phyloP scores from a whole-genome alignment of 2,329 filamentous ascomycete genomes.

The Aspergillus spinulosporus region DNA sequence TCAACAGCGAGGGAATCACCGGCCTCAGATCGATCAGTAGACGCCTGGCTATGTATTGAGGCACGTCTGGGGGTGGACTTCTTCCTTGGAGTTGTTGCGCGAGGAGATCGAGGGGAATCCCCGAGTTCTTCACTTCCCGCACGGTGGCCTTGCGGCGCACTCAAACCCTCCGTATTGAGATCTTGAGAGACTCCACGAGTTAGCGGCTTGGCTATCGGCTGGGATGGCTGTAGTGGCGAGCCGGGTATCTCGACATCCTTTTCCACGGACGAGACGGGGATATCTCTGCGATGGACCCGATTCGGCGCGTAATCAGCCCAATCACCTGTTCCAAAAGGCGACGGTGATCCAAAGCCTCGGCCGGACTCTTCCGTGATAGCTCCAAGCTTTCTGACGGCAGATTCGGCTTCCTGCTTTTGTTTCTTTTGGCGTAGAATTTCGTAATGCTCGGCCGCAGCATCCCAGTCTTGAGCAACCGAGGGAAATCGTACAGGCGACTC shows the following conservation, averaged over 20 bases:
- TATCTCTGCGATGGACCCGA: slow-evolving; percentile 19
- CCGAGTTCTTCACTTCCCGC: slow-evolving; percentile 32
- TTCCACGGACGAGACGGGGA: slow-evolving; percentile 32
- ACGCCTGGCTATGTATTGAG: slow-evolving; percentile 7
- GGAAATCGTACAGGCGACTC: slow-evolving; percentile 31
- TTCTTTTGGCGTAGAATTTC: slow-evolving; percentile 20
- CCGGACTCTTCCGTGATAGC: slow-evolving; percentile 23
- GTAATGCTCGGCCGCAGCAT: slow-evolving; percentile 25
- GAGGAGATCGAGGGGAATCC: slow-evolving; percentile 22
- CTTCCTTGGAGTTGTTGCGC: slow-evolving; percentile 4
- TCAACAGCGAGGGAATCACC: neutral
- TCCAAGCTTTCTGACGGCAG: slow-evolving; percentile 16
- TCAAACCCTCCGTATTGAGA: neutral
- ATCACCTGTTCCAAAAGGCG: neutral
- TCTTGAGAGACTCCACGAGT: neutral
- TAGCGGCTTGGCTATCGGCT: neutral
- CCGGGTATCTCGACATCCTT: slow-evolving; percentile 21
- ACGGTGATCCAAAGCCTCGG: neutral
- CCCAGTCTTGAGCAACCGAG: slow-evolving; percentile 41
- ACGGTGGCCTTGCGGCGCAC: slow-evolving; percentile 13
- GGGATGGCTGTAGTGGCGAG: slow-evolving; percentile 20
- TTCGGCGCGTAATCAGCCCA: slow-evolving; percentile 4
- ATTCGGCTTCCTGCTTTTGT: slow-evolving; percentile 10
- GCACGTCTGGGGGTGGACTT: neutral
- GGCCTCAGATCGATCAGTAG: slow-evolving; percentile 1